Evolutionary conservation across 805 yeast genomes (phyloP).

Genomic region (Metschnikowia santaceciliae): DNA sequence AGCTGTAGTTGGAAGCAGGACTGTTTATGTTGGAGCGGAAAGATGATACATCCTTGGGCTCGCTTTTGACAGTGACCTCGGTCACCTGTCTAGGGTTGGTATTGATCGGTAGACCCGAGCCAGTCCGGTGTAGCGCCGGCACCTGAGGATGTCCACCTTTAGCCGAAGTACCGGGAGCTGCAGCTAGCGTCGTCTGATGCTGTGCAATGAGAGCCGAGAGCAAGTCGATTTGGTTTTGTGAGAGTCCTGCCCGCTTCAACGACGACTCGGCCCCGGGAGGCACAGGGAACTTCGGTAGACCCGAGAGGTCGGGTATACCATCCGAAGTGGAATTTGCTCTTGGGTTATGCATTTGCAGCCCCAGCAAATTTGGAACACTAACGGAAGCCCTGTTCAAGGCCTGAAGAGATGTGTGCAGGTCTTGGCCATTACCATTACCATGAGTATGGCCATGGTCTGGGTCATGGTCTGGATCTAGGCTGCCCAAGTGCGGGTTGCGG

Average conservation of each 20-base stretch:
- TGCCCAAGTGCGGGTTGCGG: background rate
- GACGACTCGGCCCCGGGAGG: conserved; percentile 71
- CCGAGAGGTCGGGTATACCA: conserved; percentile 21
- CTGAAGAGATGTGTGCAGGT: background rate
- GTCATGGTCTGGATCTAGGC: background rate
- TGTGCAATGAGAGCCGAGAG: conserved; percentile 71
- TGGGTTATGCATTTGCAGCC: background rate
- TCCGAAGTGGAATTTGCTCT: background rate
- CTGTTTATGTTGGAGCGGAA: conserved; percentile 8
- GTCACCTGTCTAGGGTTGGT: background rate
- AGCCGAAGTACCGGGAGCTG: background rate
- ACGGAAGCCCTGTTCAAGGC: background rate
- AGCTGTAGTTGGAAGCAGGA: conserved; percentile 14
- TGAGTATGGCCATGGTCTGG: background rate
- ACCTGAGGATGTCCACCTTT: background rate
- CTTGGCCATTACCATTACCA: no score
- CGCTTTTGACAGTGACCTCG: background rate
- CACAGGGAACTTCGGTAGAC: conserved; percentile 58
- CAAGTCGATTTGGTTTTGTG: conserved; percentile 67
- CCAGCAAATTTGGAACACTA: background rate
- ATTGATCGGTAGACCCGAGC: background rate
- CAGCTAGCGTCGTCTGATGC: conserved; percentile 41
- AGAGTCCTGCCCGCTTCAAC: conserved; percentile 60
- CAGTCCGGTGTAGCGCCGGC: background rate
- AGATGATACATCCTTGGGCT: background rate